These are phyloP conservation scores for Mercurialis annua DNA, from an alignment of 345 rosid species.

Conservation along the genomic window DNA sequence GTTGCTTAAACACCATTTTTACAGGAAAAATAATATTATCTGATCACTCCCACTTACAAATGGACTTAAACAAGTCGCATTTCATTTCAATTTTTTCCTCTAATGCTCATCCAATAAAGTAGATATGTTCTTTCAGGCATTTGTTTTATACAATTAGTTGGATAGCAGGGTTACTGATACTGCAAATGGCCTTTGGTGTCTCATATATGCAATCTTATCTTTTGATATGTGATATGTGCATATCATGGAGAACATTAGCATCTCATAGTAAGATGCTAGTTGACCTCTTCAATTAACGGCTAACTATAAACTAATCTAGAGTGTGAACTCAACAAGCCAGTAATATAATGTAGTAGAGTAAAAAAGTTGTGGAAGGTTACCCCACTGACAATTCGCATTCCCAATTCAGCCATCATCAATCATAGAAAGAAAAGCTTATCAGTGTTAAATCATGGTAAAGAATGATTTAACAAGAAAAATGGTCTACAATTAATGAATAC, in stretches of 20 bases:
- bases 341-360: constrained; percentile 16
- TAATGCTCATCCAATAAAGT: neutral
- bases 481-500: constrained; percentile 28
- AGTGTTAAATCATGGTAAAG: constrained; percentile 26
- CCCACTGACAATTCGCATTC: constrained; percentile 68
- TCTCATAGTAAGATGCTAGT: neutral
- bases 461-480: constrained; percentile 7
- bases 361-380: constrained; percentile 48
- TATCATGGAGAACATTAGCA: neutral
- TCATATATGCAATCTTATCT: neutral
- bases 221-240: neutral
- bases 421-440: constrained; percentile 34
- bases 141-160: neutral
- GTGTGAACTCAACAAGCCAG: neutral
- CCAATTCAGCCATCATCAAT: constrained; percentile 32
- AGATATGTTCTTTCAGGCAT: neutral
- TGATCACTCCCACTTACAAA: neutral
- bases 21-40: neutral
- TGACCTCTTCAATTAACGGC: neutral
- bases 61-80: neutral
- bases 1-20: neutral
- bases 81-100: neutral
- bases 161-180: neutral
- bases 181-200: neutral
- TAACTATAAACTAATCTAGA: constrained; percentile 9